Base-by-base conservation (phyloP, 2,329 filamentous ascomycete genomes). In the Neobulgaria alba region DNA sequence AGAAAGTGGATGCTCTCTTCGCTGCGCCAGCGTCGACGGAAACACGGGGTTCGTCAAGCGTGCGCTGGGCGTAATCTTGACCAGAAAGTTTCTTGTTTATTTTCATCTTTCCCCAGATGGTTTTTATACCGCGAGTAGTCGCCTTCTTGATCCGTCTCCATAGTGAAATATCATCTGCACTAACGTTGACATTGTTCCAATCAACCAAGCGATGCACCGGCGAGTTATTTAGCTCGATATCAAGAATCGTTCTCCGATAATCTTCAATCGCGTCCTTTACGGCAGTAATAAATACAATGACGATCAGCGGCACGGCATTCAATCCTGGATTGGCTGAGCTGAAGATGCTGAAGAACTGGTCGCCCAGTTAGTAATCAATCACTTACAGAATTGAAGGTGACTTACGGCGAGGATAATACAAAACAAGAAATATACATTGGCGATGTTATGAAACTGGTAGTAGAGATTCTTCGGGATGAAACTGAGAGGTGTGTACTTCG, bases 361-460 rank as follows among this genome's bases (percentile, higher is more conserved):
- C 49, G 33, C 16, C 47, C 17, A 15, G 54, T 61, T 53, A 62
- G 51, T 38, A 50, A 42, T 30, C 39, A 40, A 16, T 29, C 34
- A 10, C 18, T 14, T 12, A 35, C 7, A 7, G 23, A 26, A 12
- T 26, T 36, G 20, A 29, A 36, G 31, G 15, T 26, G 33, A 74
- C 89, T 72, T 81, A 96, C 92, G 57, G 82, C 81, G 45, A 98
- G 75, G 59, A 98, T 94, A 60, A 95, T 89, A 56, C 90, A 75
- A 66, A 96, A 95, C 54, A 96, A 71, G 73, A 98, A 98, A 67
- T 96, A 98, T 39, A 96, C 82, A 63, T 98, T 98, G 59, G 92
- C 92, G 57, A 98, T 83, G 59, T 96, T 96, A 66, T 98, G 90
- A 60, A 98, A 96, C 64, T 98, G 93, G 51, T 94, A 86, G 79